Base-by-base conservation (phyloP, 768 basidiomycete species). In the Tephrocybe sp. region DNA sequence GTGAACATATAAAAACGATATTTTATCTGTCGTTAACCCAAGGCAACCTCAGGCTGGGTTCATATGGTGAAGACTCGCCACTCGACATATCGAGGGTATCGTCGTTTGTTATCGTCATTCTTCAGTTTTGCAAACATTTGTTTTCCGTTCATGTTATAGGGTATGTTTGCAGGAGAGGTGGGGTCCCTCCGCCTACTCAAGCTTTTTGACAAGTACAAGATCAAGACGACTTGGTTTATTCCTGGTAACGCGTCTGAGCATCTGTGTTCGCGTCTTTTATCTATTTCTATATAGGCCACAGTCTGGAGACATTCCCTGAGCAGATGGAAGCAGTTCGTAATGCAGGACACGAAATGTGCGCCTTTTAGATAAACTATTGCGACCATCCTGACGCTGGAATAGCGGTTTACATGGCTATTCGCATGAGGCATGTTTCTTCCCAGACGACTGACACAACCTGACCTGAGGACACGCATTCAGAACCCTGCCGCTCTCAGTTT, bases 141-240 rank as follows among this genome's bases (percentile, higher is more conserved):
- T n/a, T n/a, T n/a, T n/a, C n/a, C n/a, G n/a, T n/a, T 35, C n/a
- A 34, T 34, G 32, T n/a, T 22, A 26, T 32, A 70, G 78, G 86
- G 87, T 7, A 79, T 87, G 71, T 89, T 79, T 56, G 85, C 88
- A 0, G 88, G 87, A 15, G 86, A 89, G 61, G 85, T 91, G 24
- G 87, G 88, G 3, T 70, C 76, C 0, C 81, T 79, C 5, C 78
- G 87, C 12, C 71, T 89, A 7, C 70, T 89, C 55, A 87, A 86
- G 65, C 65, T 89, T 18, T 88, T 89, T 67, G 69, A 75, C 26
- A 88, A 87, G 65, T 86, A 85, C 61, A 69, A 72, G n/a, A 82
- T 77, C 36, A 73, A 69, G 63, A 82, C 86, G 19, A 86, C 82
- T 9, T 88, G 86, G 85, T 89, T 88, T 63, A 87, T 88, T 46